Percentiles rank a stretch among this genome's conserved stretches.
Conservation (phyloP, 192 early-diverging fungal species). For the Coemansia sp. region DNA sequence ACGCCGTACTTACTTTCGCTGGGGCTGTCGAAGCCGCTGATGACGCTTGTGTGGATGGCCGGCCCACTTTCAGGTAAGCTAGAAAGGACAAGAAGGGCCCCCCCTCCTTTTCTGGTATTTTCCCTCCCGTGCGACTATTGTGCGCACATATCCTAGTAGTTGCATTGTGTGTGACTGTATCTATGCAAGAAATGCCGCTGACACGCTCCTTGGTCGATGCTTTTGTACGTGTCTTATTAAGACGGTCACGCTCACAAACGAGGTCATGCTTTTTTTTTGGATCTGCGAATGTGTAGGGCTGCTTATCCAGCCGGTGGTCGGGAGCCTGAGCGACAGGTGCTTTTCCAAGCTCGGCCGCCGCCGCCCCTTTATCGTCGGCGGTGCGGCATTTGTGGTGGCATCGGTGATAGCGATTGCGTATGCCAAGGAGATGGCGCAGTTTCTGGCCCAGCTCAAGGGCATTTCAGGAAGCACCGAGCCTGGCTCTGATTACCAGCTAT, state of each 20-base stretch:
- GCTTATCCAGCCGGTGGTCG: constrained; percentile 78
- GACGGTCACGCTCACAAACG: not conserved
- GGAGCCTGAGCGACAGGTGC: constrained; percentile 77
- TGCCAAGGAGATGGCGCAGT: constrained; percentile 34
- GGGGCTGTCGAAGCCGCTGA: constrained; percentile 76
- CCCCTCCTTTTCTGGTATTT: not conserved
- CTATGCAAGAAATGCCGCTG: too few species aligned
- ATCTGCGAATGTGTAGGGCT: constrained; percentile 38
- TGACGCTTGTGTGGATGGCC: constrained; percentile 94
- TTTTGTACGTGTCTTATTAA: not conserved
- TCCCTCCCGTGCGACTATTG: not conserved
- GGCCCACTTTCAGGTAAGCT: constrained; percentile 72
- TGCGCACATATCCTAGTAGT: constrained; percentile 1
- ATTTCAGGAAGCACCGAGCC: constrained; percentile 9
- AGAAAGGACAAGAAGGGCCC: not conserved
- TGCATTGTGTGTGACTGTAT: constrained; percentile 1
- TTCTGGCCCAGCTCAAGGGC: constrained; percentile 11
- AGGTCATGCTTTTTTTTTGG: not conserved
- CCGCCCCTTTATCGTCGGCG: constrained; percentile 80
- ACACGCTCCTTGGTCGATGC: not conserved
- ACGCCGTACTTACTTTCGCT: constrained; percentile 85
- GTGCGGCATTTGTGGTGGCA: constrained; percentile 55
- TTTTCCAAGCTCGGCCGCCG: constrained; percentile 70
- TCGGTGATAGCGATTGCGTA: constrained; percentile 47
- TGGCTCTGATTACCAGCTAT: constrained; percentile 25